Evolutionary conservation across 495 filamentous ascomycete genomes (phyloP), one percentile per base, ranked within the genome.

Genomic region (Terfezia boudieri): DNA sequence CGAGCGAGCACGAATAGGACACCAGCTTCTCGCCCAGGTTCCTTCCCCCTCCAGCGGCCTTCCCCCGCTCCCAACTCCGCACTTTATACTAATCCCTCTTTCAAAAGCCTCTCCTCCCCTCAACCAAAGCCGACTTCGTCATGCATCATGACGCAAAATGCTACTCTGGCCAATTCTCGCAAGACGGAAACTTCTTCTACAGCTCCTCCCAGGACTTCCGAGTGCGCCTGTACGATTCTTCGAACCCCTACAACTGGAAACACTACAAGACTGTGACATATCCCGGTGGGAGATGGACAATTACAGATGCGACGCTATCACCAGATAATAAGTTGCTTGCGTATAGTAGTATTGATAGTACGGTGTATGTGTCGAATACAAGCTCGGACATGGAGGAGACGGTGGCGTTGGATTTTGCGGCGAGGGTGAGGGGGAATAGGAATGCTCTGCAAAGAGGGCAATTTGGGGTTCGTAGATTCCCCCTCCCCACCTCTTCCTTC

Each of bases 141-240:
- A 84, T 96, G 51, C 80, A 94, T 56, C 90, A 85, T 60, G 75
- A 85, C 53, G 74, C 79, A 12, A 79, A 83, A 50, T 87, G 88
- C 54, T 95, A 94, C 65, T 94, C 86, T 12, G 90, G 90, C 6
- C 90, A 98, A 66, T 98, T 95, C 64, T 93, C 85, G 0, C 82
- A 89, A 53, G 90, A 98, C 60, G 90, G 90, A 7, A 94, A 94
- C 69, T 95, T 95, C 69, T 98, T 94, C 67, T 98, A 94, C 66
- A 81, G 81, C n/a, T 89, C 83, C 60, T 81, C 80, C 22, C 88
- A 95, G 65, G 88, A 98, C 65, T 94, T 90, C 68, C 79, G 76
- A 54, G 86, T 98, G 12, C 81, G 88, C 20, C 86, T 98, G 83
- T 98, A 96, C 65, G 90, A 98, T 64, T 95, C 90, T 0, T 92